phyloP scores from a whole-genome alignment of 768 basidiomycete species.

The Pluteus cervinus region DNA sequence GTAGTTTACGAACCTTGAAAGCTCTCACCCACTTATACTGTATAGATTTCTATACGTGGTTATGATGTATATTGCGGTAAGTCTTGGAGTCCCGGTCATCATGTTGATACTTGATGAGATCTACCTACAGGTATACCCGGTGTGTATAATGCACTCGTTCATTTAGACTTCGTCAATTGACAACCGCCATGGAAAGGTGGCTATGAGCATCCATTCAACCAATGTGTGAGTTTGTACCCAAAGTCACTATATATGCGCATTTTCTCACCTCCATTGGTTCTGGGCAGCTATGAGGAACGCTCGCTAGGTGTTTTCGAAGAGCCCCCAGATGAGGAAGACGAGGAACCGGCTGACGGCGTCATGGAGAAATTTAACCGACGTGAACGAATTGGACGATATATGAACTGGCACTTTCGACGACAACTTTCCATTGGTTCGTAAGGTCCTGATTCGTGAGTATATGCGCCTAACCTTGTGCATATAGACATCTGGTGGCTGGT shows the following conservation, averaged over 20 bases:
- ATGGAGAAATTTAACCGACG: constrained; percentile 27
- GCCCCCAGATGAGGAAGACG: constrained; percentile 42
- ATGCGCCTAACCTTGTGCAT: not conserved
- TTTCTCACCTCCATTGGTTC: not conserved
- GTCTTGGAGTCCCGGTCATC: constrained; percentile 15
- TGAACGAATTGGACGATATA: constrained; percentile 39
- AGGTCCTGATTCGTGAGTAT: not conserved
- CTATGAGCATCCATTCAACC: constrained; percentile 59
- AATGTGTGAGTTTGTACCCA: constrained; percentile 41
- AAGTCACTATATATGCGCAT: not conserved
- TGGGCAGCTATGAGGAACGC: constrained; percentile 56
- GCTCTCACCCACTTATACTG: not conserved
- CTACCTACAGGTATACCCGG: constrained; percentile 33
- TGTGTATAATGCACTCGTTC: too few species aligned
- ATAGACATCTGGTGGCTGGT: constrained; percentile 81
- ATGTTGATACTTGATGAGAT: not conserved
- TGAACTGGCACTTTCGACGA: constrained; percentile 54
- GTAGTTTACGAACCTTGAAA: constrained; percentile 13
- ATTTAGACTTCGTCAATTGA: not conserved
- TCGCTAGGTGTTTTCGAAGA: constrained; percentile 64
- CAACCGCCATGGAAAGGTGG: constrained; percentile 28
- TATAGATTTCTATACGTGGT: constrained; percentile 62
- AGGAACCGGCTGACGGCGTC: constrained; percentile 38
- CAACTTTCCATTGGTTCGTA: constrained; percentile 53
- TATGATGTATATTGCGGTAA: constrained; percentile 70